phyloP scores from a whole-genome alignment of 2,329 filamentous ascomycete species.

The Aspergillus hortae region DNA sequence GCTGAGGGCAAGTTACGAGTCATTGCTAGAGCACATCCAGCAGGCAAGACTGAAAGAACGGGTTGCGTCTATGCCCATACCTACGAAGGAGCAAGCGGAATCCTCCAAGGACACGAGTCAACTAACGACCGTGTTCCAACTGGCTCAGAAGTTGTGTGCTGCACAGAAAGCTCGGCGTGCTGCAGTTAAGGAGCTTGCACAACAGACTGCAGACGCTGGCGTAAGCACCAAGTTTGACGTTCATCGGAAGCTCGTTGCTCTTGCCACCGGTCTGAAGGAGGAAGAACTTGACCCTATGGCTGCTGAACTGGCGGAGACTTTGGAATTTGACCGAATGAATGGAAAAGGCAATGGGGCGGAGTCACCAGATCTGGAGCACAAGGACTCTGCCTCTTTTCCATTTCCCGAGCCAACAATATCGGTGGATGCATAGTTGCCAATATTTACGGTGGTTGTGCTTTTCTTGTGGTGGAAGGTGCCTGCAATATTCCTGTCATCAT shows the following conservation, averaged over 20 bases:
- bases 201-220: slow-evolving; percentile 44
- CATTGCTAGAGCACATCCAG: slow-evolving; percentile 44
- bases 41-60: slow-evolving; percentile 32
- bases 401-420: slow-evolving; percentile 26
- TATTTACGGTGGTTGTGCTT: background rate
- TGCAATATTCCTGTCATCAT: no score
- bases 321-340: slow-evolving; percentile 43
- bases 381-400: slow-evolving; percentile 24
- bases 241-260: slow-evolving; percentile 44
- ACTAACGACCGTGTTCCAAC: slow-evolving; percentile 27
- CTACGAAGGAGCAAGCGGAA: slow-evolving; percentile 11
- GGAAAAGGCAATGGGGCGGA: slow-evolving; percentile 28
- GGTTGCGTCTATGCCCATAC: slow-evolving; percentile 18
- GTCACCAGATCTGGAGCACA: slow-evolving; percentile 27
- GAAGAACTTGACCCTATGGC: slow-evolving; percentile 48
- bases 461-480: background rate
- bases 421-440: slow-evolving; percentile 23
- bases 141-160: slow-evolving; percentile 28
- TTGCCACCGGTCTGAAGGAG: slow-evolving; percentile 46
- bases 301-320: slow-evolving; percentile 42
- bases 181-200: slow-evolving; percentile 39
- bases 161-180: slow-evolving; percentile 33
- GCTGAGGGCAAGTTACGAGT: slow-evolving; percentile 35
- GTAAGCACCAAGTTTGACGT: slow-evolving; percentile 46
- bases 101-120: slow-evolving; percentile 26